These are phyloP conservation scores for Fusarium globosum DNA, from an alignment of 2,329 filamentous ascomycete genomes.

Conservation along the genomic window DNA sequence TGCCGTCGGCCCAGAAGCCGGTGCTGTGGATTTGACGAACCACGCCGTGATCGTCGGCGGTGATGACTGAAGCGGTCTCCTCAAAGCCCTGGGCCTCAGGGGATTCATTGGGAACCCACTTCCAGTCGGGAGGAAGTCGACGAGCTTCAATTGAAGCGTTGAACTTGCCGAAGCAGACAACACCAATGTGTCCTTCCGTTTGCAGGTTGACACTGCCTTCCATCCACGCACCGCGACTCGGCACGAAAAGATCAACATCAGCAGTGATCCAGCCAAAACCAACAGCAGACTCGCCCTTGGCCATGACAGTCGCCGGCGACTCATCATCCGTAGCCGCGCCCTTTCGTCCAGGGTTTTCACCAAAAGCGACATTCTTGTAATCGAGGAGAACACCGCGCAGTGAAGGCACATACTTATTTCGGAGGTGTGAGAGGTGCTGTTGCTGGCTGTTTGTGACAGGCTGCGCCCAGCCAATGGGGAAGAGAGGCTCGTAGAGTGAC, in stretches of 20 bases:
- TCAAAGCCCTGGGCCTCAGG: slow-evolving; percentile 55
- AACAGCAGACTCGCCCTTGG: slow-evolving; percentile 84
- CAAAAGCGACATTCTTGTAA: slow-evolving; percentile 76
- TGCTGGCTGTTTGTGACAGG: slow-evolving; percentile 77
- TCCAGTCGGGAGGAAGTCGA: slow-evolving; percentile 82
- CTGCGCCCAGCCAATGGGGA: slow-evolving; percentile 74
- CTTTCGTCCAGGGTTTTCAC: slow-evolving; percentile 65
- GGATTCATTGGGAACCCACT: slow-evolving; percentile 73
- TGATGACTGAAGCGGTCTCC: slow-evolving; percentile 54
- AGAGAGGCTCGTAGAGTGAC: slow-evolving; percentile 82
- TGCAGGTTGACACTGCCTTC: slow-evolving; percentile 87
- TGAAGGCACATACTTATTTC: slow-evolving; percentile 80
- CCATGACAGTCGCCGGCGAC: slow-evolving; percentile 59
- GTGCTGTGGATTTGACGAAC: slow-evolving; percentile 64
- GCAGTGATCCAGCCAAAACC: slow-evolving; percentile 90
- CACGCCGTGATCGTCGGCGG: slow-evolving; percentile 63
- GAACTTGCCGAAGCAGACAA: slow-evolving; percentile 92
- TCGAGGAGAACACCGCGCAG: slow-evolving; percentile 79
- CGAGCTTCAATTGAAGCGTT: slow-evolving; percentile 86
- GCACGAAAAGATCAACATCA: slow-evolving; percentile 86
- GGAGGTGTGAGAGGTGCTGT: slow-evolving; percentile 79
- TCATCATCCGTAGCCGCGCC: slow-evolving; percentile 61
- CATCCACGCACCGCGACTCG: slow-evolving; percentile 76
- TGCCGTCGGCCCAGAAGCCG: slow-evolving; percentile 80
- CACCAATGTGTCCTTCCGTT: slow-evolving; percentile 87